A percentile compares a stretch with the other conserved stretches of the same genome.
Evolutionary conservation across 306 rosid species (phyloP).

Genomic region (Myrica gale): DNA sequence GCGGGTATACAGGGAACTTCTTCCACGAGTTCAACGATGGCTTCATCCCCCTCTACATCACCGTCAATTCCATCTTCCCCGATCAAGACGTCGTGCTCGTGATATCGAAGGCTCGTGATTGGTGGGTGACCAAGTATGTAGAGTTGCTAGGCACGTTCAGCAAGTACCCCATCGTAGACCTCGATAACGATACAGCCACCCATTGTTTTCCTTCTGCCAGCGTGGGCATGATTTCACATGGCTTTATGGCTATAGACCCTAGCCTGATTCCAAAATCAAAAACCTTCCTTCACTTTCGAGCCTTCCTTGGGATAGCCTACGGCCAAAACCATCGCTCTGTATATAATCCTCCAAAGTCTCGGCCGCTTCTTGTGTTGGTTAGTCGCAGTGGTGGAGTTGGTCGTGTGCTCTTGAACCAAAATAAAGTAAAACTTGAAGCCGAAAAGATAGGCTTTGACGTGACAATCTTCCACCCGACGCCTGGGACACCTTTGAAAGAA

Average conservation of each 20-base stretch:
- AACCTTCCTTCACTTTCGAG: constrained; percentile 36
- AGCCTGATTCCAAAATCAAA: constrained; percentile 20
- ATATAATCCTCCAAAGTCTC: neutral
- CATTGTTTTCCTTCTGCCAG: constrained; percentile 48
- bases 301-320: constrained; percentile 34
- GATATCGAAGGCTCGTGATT: constrained; percentile 40
- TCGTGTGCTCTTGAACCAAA: constrained; percentile 28
- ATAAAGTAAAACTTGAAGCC: constrained; percentile 14
- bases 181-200: constrained; percentile 40
- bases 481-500: constrained; percentile 8
- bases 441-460: constrained; percentile 40
- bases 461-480: constrained; percentile 31
- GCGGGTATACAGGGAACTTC: constrained; percentile 48
- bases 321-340: neutral
- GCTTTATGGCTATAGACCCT: constrained; percentile 37
- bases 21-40: constrained; percentile 54
- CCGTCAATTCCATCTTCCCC: constrained; percentile 18
- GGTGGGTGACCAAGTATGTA: constrained; percentile 46
- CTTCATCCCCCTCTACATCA: constrained; percentile 44
- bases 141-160: constrained; percentile 23
- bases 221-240: constrained; percentile 48
- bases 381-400: constrained; percentile 8
- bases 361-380: constrained; percentile 20
- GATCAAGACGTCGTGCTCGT: constrained; percentile 30
- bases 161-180: constrained; percentile 38